Percentiles rank a stretch among this genome's conserved stretches.
These are phyloP conservation scores for Pochonia chlamydosporia DNA, from an alignment of 2,329 filamentous ascomycete species.

Conservation along the genomic window DNA sequence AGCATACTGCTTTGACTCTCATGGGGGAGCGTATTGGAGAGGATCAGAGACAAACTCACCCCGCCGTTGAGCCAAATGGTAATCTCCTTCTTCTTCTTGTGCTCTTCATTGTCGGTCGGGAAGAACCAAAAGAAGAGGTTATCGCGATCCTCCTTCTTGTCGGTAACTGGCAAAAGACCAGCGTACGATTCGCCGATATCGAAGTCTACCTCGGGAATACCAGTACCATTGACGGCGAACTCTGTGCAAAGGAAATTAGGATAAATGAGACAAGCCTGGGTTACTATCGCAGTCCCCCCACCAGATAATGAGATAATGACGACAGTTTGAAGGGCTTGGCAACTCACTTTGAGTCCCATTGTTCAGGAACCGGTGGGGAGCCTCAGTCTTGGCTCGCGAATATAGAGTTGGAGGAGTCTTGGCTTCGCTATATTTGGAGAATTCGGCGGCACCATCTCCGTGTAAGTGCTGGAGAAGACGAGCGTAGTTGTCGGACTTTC, in stretches of 20 bases:
- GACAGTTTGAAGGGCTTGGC: not conserved
- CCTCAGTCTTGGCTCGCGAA: not conserved
- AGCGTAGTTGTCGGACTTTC: not conserved
- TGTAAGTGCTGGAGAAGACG: not conserved
- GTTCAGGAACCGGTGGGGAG: constrained; percentile 9
- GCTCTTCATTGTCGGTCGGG: constrained; percentile 41
- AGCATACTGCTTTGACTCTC: not conserved
- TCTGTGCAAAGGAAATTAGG: constrained; percentile 31
- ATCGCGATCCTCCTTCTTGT: constrained; percentile 39
- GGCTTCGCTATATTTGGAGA: not conserved
- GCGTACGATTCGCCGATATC: constrained; percentile 56
- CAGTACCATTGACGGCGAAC: constrained; percentile 54
- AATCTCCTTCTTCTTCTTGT: constrained; percentile 48
- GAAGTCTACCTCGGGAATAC: constrained; percentile 58
- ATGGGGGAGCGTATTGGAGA: not conserved
- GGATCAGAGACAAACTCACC: constrained; percentile 19
- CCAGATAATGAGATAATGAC: too few species aligned
- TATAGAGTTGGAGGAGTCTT: not conserved
- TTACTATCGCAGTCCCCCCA: too few species aligned
- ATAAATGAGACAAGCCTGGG: constrained; percentile 18
- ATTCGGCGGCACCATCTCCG: not conserved
- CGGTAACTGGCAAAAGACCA: constrained; percentile 49
- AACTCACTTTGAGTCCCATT: constrained; percentile 15
- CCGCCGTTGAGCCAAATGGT: constrained; percentile 57
- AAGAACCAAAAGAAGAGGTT: constrained; percentile 65